Base-by-base conservation (phyloP, 371 early-diverging fungal genomes). In the Batrachochytrium dendrobatidis region DNA sequence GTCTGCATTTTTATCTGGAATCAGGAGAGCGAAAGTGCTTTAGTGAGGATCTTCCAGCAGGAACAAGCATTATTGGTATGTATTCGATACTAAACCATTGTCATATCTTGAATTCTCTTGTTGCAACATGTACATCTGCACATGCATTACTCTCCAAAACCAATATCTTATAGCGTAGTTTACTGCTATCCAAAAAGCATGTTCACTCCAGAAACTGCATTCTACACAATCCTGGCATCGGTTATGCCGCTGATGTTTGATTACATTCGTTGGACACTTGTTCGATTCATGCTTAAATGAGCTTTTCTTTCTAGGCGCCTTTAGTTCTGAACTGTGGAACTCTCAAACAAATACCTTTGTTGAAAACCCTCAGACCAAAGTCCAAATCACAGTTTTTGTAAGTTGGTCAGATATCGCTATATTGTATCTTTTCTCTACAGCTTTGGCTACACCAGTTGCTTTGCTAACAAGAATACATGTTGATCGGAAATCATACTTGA, bases 11-110 rank as follows among this genome's bases (percentile, higher is more conserved):
- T 66, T 94, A 93, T 67, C 78, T 93, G 29, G 91, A 93, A 58
- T 88, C 90, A 25, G 74, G 76, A 52, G 89, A 92, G 64, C 83
- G 83, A 69, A 86, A 89, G 69, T 97, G 98, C 76, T 97, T 97
- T 68, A 74, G 90, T 28, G 95, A 97, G 67, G 95, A 95, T 65
- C 79, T 95, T 50, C 93, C 95, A 28, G 85, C 83, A 63, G 90
- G 92, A 60, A 92, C 93, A 34, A 78, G 87, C 63, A 89, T 93
- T 33, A 83, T 83, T 59, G 90, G 89, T 88, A 72, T 54, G 60
- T 55, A 29, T n/a, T 34, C 10, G 7, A 1, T 5, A 45, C 49
- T n/a, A 58, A 18, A 29, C 24, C n/a, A n/a, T 24, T 7, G 22
- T 3, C 43, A 17, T 20, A 5, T 26, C 39, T 25, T 17, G 18